A percentile compares a stretch with the other conserved stretches of the same genome.
phyloP scores from a whole-genome alignment of 495 filamentous ascomycete species.

The Neurospora sublineolata region DNA sequence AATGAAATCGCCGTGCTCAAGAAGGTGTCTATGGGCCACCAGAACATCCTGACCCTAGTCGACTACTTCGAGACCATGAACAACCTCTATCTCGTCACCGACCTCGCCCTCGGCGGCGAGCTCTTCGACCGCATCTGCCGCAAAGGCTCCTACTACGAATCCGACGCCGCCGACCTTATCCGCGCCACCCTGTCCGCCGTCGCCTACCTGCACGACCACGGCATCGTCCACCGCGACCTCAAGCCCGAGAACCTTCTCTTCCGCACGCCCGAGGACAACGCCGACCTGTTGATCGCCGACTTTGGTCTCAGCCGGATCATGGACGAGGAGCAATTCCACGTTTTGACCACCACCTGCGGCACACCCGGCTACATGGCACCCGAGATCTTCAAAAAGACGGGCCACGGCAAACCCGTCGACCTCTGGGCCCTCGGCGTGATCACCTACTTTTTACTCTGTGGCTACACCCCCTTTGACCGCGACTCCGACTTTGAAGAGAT shows the following conservation, averaged over 20 bases:
- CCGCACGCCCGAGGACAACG: slow-evolving; percentile 70
- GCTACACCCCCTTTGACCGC: slow-evolving; percentile 96
- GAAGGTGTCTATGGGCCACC: slow-evolving; percentile 92
- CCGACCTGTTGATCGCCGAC: slow-evolving; percentile 89
- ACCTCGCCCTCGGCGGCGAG: slow-evolving; percentile 91
- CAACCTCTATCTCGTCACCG: slow-evolving; percentile 94
- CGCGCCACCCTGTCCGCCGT: slow-evolving; percentile 93
- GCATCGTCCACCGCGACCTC: slow-evolving; percentile 84
- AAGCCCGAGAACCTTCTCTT: slow-evolving; percentile 73
- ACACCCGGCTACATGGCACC: slow-evolving; percentile 98
- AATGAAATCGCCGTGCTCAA: slow-evolving; percentile 98
- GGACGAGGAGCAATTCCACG: slow-evolving; percentile 98
- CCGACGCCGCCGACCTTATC: slow-evolving; percentile 89
- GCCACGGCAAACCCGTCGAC: slow-evolving; percentile 83
- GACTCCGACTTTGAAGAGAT: slow-evolving; percentile 97
- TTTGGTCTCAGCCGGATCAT: slow-evolving; percentile 92
- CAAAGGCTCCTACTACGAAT: slow-evolving; percentile 96
- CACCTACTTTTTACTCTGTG: slow-evolving; percentile 94
- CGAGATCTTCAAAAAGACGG: slow-evolving; percentile 80
- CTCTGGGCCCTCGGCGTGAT: slow-evolving; percentile 97
- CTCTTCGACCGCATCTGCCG: slow-evolving; percentile 97
- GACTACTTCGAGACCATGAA: slow-evolving; percentile 99
- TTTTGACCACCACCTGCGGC: slow-evolving; percentile 92
- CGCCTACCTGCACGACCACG: slow-evolving; percentile 95
- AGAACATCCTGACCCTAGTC: slow-evolving; percentile 93